Conservation (phyloP, 257 asterid species). For the Solanum ossicruentum region DNA sequence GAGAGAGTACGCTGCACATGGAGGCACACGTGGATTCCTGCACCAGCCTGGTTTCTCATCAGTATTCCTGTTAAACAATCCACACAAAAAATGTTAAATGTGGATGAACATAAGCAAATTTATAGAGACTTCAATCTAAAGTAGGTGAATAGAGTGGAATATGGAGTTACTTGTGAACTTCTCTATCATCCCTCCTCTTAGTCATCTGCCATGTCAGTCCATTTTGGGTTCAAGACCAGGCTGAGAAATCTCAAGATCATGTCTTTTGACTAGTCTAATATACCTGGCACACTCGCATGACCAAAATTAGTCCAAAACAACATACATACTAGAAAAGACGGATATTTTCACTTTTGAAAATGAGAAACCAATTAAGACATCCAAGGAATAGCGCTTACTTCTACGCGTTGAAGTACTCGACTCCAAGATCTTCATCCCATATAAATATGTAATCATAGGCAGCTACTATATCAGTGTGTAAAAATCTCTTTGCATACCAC, state of each 20-base stretch:
- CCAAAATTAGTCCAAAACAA: background rate
- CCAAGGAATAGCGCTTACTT: conserved; percentile 27
- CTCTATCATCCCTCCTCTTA: too few species aligned
- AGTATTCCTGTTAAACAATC: conserved; percentile 34
- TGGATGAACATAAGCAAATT: background rate
- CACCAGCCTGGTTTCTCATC: conserved; percentile 88
- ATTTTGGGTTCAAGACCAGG: too few species aligned
- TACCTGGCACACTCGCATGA: conserved; percentile 28
- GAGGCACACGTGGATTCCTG: conserved; percentile 64
- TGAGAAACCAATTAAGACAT: background rate
- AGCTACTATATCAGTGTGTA: conserved; percentile 74
- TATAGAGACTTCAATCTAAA: background rate
- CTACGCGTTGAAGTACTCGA: conserved; percentile 11
- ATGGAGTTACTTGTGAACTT: too few species aligned
- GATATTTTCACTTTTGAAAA: background rate
- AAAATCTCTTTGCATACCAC: conserved; percentile 92
- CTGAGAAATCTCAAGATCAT: too few species aligned
- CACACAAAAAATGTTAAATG: background rate
- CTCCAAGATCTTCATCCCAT: background rate
- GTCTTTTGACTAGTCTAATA: too few species aligned
- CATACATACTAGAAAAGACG: background rate
- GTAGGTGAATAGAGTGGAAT: too few species aligned
- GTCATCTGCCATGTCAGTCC: too few species aligned
- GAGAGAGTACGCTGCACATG: conserved; percentile 85
- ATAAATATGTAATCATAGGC: conserved; percentile 63